Evolutionary conservation across 495 filamentous ascomycete species (phyloP), one percentile per base, ranked within the genome.

Genomic region (Penicillium robsamsonii): DNA sequence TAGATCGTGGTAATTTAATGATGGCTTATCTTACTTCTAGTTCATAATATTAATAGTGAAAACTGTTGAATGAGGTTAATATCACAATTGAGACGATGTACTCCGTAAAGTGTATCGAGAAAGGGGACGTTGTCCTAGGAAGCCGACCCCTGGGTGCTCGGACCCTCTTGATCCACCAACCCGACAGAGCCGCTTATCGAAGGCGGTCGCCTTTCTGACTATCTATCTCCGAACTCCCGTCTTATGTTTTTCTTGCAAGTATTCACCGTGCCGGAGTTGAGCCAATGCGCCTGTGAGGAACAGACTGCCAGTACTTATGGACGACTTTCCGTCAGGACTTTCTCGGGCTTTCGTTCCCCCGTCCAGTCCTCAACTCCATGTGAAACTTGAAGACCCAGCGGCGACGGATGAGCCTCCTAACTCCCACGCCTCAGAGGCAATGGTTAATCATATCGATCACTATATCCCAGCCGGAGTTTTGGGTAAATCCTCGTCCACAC

Each of bases 391-490:
- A n/a, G 11, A 8, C 5, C 18, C 22, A 27, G 25, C 6, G 30
- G 29, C 18, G 0, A 24, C 29, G 33, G 9, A 20, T 6, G 30
- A 7, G 31, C 6, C 12, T 9, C 15, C 49, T 15, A 15, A 18
- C 5, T 5, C 38, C 2, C 15, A 17, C 15, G n/a, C 7, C 15
- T 15, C 15, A 38, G n/a, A 38, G 35, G 31, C 22, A 13, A 27
- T 30, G 11, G 12, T n/a, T n/a, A 22, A 5, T 15, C 10, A 9
- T 12, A 9, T 52, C 18, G 18, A 18, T 13, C 5, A 31, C 2
- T 59, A 56, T 22, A 41, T 68, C 40, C 60, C 66, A 6, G 27
- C 60, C 1, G 66, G 66, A 4, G 53, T 56, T 0, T 29, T 68
- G 10, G n/a, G 49, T n/a, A 56, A 53, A 49, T 27, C 24, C 20